Conservation (phyloP, 768 basidiomycete species). For the Leucocoprinus sp. region DNA sequence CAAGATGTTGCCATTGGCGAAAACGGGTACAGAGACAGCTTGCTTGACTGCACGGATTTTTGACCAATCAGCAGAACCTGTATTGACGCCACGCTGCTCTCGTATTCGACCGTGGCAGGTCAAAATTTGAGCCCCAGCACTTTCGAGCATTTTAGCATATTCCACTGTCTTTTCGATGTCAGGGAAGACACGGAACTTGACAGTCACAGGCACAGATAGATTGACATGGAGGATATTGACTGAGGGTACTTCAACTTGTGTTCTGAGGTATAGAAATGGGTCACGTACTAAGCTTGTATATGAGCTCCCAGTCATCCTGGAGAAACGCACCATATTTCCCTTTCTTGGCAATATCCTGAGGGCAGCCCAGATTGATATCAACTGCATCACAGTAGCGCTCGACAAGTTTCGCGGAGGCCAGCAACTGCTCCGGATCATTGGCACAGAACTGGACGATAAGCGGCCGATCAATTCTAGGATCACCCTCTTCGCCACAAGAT, state of each 20-base stretch:
- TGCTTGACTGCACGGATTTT: conserved; percentile 89
- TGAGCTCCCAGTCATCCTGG: conserved; percentile 92
- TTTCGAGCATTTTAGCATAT: conserved; percentile 94
- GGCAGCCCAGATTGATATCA: conserved; percentile 91
- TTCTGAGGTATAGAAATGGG: neutral
- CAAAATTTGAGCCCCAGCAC: conserved; percentile 90
- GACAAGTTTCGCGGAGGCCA: conserved; percentile 69
- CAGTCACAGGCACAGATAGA: conserved; percentile 87
- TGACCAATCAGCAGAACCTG: conserved; percentile 81
- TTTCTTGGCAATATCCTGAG: conserved; percentile 87
- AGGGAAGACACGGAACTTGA: conserved; percentile 90
- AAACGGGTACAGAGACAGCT: conserved; percentile 85
- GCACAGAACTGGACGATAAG: conserved; percentile 92
- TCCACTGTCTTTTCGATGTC: conserved; percentile 81
- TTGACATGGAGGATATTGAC: conserved; percentile 83
- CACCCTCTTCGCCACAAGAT: conserved; percentile 74
- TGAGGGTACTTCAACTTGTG: conserved; percentile 20
- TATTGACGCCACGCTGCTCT: conserved; percentile 84
- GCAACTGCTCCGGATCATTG: conserved; percentile 74
- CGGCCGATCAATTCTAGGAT: conserved; percentile 62
- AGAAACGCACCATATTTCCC: conserved; percentile 88
- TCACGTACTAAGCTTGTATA: conserved; percentile 65
- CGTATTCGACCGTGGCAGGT: conserved; percentile 89
- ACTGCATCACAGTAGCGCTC: conserved; percentile 84
- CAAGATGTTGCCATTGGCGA: conserved; percentile 95